phyloP scores from a whole-genome alignment of 2,329 filamentous ascomycete genomes.

The Phyllosticta ampelicida region DNA sequence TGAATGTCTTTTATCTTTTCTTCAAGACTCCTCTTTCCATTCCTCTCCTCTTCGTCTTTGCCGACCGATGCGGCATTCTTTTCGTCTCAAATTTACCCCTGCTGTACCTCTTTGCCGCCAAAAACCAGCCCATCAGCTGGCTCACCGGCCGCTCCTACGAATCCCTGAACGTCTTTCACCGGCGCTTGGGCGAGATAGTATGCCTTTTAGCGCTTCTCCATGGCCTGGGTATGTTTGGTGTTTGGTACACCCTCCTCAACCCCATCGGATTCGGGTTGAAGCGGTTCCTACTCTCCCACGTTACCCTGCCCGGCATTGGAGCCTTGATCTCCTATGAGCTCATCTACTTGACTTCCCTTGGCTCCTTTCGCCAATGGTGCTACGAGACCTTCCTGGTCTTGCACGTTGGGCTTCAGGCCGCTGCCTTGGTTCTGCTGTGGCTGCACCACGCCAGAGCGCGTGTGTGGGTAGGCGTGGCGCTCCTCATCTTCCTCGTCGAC shows the following conservation, averaged over 20 bases:
- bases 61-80: slow-evolving; percentile 46
- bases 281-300: slow-evolving; percentile 41
- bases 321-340: slow-evolving; percentile 49
- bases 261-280: slow-evolving; percentile 40
- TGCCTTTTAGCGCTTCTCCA: slow-evolving; percentile 51
- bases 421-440: slow-evolving; percentile 46
- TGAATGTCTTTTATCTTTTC: slow-evolving; percentile 50
- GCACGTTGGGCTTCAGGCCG: slow-evolving; percentile 48
- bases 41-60: slow-evolving; percentile 46
- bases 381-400: slow-evolving; percentile 53
- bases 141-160: slow-evolving; percentile 57
- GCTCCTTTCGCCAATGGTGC: slow-evolving; percentile 47
- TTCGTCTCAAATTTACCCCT: slow-evolving; percentile 42
- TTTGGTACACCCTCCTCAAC: slow-evolving; percentile 44
- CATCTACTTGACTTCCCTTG: slow-evolving; percentile 52
- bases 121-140: slow-evolving; percentile 52
- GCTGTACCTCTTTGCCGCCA: slow-evolving; percentile 54
- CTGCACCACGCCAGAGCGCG: slow-evolving; percentile 46
- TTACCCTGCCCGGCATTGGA: slow-evolving; percentile 44
- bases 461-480: slow-evolving; percentile 43
- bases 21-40: slow-evolving; percentile 39
- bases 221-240: slow-evolving; percentile 41
- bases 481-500: slow-evolving; percentile 49
- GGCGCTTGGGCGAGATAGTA: slow-evolving; percentile 51
- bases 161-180: slow-evolving; percentile 54